These are phyloP conservation scores for Chaetomiaceae sp. DNA, from an alignment of 2,329 filamentous ascomycete genomes.

Conservation along the genomic window DNA sequence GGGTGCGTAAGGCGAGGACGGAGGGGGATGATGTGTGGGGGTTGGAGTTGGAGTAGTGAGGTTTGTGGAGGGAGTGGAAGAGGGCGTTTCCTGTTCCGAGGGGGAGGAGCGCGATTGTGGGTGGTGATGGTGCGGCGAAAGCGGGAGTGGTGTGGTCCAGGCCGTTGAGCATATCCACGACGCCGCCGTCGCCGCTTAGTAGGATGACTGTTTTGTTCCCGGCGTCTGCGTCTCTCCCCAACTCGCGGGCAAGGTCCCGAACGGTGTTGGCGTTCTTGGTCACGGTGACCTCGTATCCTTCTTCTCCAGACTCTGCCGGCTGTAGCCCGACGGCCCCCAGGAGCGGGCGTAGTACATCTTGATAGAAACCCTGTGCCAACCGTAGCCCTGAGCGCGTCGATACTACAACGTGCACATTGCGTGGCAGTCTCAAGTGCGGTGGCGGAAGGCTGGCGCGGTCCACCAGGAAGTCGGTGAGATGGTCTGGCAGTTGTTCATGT, in stretches of 20 bases:
- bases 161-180: slow-evolving; percentile 77
- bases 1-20: slow-evolving; percentile 49
- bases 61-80: slow-evolving; percentile 58
- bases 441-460: slow-evolving; percentile 35
- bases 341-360: slow-evolving; percentile 51
- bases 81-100: slow-evolving; percentile 63
- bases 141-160: slow-evolving; percentile 26
- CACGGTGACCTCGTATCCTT: slow-evolving; percentile 49
- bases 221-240: slow-evolving; percentile 31
- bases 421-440: slow-evolving; percentile 23
- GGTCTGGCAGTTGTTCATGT: slow-evolving; percentile 34
- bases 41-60: slow-evolving; percentile 42
- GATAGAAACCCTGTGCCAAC: slow-evolving; percentile 52
- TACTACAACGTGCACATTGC: slow-evolving; percentile 57
- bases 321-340: slow-evolving; percentile 42
- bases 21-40: slow-evolving; percentile 36
- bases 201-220: slow-evolving; percentile 58
- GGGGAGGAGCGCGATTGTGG: slow-evolving; percentile 52
- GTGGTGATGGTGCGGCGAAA: neutral
- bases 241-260: slow-evolving; percentile 51
- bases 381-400: slow-evolving; percentile 64
- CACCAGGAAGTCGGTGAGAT: slow-evolving; percentile 36
- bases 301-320: neutral
- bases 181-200: slow-evolving; percentile 81
- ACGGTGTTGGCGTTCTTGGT: slow-evolving; percentile 64